These are phyloP conservation scores for Solanum megistacrolobum DNA, from an alignment of 257 asterid species.

Conservation along the genomic window DNA sequence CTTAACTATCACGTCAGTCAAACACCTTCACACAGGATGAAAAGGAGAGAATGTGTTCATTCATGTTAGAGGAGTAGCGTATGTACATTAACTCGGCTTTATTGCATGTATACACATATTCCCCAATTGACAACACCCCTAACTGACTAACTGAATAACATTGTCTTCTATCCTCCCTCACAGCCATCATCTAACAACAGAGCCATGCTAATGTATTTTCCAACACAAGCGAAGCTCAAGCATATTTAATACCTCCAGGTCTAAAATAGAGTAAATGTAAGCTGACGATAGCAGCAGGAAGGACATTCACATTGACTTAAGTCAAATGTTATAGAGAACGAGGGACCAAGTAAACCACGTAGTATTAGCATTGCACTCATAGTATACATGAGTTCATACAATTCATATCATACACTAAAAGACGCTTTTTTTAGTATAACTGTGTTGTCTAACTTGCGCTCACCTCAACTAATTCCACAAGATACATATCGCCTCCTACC, in stretches of 20 bases:
- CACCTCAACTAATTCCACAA: background rate
- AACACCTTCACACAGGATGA: background rate
- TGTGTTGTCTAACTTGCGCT: background rate
- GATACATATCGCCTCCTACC: background rate
- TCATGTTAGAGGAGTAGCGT: background rate
- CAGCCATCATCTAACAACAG: background rate
- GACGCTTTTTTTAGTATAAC: background rate
- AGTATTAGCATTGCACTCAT: background rate
- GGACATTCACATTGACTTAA: background rate
- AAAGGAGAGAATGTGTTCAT: background rate
- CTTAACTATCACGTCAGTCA: background rate
- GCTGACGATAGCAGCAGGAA: background rate
- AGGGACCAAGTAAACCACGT: background rate
- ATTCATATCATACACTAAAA: background rate
- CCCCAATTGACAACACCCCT: background rate
- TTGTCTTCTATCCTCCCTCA: background rate
- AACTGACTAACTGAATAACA: background rate
- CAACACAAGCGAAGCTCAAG: background rate
- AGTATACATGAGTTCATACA: background rate
- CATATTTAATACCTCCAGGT: background rate
- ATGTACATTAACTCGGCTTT: background rate
- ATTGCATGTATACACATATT: background rate
- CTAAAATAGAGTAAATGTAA: background rate
- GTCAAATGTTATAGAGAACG: background rate
- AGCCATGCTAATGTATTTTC: background rate